Evolutionary conservation across 192 early-diverging fungal genomes (phyloP), one percentile per base, ranked within the genome.

Genomic region (Mortierella antarctica): DNA sequence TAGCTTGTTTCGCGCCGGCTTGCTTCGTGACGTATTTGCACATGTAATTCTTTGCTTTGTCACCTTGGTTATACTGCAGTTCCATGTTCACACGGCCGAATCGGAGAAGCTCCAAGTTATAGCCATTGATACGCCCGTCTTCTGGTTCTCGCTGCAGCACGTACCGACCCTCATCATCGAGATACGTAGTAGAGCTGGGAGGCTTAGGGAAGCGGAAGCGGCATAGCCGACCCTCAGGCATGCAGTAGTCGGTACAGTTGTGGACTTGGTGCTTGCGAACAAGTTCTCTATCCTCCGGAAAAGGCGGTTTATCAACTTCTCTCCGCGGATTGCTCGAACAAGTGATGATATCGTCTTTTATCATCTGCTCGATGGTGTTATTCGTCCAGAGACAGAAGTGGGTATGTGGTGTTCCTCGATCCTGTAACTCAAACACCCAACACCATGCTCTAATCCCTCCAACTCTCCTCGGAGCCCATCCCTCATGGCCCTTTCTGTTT

Each of bases 81-180:
- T 64, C 60, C 61, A 72, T 72, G 18, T 72, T 72, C 61, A 64
- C 61, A 7, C 62, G 61, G 51, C 45, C 70, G 57, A 64, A 64
- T 49, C 54, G 70, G 42, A 72, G 70, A 23, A 72, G 61, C 13
- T 72, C 70, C 61, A 64, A 57, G n/a, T 72, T 72, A 18, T 72
- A 72, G 45, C 54, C 62, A 63, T 57, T 72, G 49, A 71, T 42
- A 48, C 44, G 20, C 42, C 46, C 70, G 45, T 71, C 70, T 71
- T 61, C 70, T 44, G 39, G 8, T n/a, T n/a, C 18, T 55, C 70
- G 49, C 40, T 50, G 70, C 52, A 71, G 51, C 55, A 71, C 70
- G 41, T 71, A 71, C 2, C 53, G 59, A 18, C 23, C 68, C 5
- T 55, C 21, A 6, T 71, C 53, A 61, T 45, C 13, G 39, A 71